Evolutionary conservation across 306 rosid species (phyloP).

Genomic region (Acacia crassicarpa): DNA sequence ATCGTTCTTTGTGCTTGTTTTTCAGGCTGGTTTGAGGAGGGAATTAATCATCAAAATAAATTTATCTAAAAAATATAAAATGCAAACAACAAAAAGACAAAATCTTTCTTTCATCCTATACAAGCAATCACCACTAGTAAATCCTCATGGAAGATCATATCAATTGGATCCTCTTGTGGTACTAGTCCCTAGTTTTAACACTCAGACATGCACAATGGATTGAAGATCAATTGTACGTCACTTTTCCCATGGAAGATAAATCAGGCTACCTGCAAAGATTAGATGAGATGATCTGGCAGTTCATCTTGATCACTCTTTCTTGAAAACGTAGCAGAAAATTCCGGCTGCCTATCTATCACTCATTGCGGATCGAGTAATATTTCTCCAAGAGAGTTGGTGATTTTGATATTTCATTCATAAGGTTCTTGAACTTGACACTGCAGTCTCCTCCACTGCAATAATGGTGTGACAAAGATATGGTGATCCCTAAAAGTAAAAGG

Average conservation of each 20-base stretch:
- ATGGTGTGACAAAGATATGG: constrained; percentile 14
- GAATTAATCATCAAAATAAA: constrained; percentile 23
- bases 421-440: constrained; percentile 90
- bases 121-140: constrained; percentile 40
- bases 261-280: constrained; percentile 17
- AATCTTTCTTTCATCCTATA: constrained; percentile 43
- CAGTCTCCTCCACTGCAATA: constrained; percentile 84
- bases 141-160: constrained; percentile 26
- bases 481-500: neutral
- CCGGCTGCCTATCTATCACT: constrained; percentile 43
- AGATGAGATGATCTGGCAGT: constrained; percentile 24
- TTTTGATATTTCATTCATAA: constrained; percentile 82
- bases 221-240: constrained; percentile 13
- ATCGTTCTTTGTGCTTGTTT: neutral
- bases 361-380: constrained; percentile 86
- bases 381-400: constrained; percentile 76
- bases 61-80: constrained; percentile 6
- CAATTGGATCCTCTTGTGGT: constrained; percentile 28
- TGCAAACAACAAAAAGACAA: constrained; percentile 26
- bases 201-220: constrained; percentile 28
- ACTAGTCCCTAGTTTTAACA: constrained; percentile 24
- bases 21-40: constrained; percentile 2
- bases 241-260: neutral
- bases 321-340: neutral
- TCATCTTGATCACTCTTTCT: constrained; percentile 8